phyloP scores from a whole-genome alignment of 2,329 filamentous ascomycete genomes.

The Arachnomyces sp. region DNA sequence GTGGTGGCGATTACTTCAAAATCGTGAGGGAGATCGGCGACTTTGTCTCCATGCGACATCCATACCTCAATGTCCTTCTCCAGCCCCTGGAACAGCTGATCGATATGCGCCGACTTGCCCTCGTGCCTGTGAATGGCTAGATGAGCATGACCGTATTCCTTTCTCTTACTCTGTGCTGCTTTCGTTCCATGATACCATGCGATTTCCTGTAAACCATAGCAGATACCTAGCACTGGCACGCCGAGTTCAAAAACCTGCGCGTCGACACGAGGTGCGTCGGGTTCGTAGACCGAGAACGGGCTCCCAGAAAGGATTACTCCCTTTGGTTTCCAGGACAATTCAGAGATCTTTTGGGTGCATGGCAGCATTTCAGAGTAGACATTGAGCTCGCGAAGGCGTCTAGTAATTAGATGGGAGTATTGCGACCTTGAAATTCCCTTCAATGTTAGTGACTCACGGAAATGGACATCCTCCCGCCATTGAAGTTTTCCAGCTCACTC shows the following conservation, averaged over 20 bases:
- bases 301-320: conserved; percentile 74
- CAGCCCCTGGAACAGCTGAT: conserved; percentile 70
- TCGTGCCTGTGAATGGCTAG: conserved; percentile 52
- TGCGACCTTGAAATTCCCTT: conserved; percentile 52
- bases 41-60: conserved; percentile 90
- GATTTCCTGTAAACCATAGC: conserved; percentile 61
- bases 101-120: conserved; percentile 37
- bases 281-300: background rate
- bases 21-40: conserved; percentile 62
- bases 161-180: conserved; percentile 59
- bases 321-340: conserved; percentile 70
- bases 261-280: conserved; percentile 52
- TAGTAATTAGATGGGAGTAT: conserved; percentile 66
- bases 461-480: too few relatives aligned
- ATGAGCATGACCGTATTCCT: conserved; percentile 65
- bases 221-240: conserved; percentile 56
- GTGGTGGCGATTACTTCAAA: conserved; percentile 71
- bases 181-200: conserved; percentile 61
- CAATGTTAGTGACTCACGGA: too few relatives aligned
- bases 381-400: conserved; percentile 68
- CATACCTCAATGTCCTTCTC: conserved; percentile 64
- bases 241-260: conserved; percentile 61
- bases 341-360: conserved; percentile 72
- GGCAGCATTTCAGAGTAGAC: conserved; percentile 84
- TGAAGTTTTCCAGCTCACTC: conserved; percentile 1